Evolutionary conservation across 495 filamentous ascomycete species (phyloP), one percentile per base, ranked within the genome.

Genomic region (Paragyromitra xinjiangensis): DNA sequence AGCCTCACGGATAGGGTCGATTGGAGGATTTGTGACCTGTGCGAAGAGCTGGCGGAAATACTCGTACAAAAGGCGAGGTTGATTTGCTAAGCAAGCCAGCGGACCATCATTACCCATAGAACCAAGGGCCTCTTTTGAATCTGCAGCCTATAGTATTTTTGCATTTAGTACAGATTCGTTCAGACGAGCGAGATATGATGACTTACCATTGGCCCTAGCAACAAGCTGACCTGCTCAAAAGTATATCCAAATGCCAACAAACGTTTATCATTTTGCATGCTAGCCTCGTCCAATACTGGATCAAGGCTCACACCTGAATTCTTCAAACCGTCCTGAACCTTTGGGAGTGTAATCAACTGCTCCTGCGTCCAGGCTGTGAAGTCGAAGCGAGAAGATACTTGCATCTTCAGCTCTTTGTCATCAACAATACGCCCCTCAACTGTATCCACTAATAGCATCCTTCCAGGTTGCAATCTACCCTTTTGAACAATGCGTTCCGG

Each of bases 91-190:
- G 84, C 94, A 98, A 37, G 95, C 95, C 78, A 99, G 85, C 16
- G 95, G 95, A 50, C 94, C 93, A 87, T 99, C 95, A 83, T 99
- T 99, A 79, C 95, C 95, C 95, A 99, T 99, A 69, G 95, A 99
- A 44, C 95, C 95, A 37, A 99, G 88, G n/a, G 95, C 96, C 85
- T 99, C 95, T 86, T 99, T 99, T 61, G 97, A 97, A 78, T 99
- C 95, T 37, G 95, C 94, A 71, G 94, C 95, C 81, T 82, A 65
- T 66, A 53, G 19, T 65, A 66, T 51, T 34, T 19, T 66, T 44
- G 37, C 0, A 58, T 71, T 77, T 45, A 76, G 64, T 59, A 71
- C 16, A 51, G 29, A 7, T 16, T 19, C 22, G n/a, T 19, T 50
- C 26, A 29, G 29, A 26, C 58, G 55, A 59, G 59, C 55, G 55